Evolutionary conservation across 2,329 filamentous ascomycete species (phyloP).

Genomic region (Dryadomyces quercus-mongolicae): DNA sequence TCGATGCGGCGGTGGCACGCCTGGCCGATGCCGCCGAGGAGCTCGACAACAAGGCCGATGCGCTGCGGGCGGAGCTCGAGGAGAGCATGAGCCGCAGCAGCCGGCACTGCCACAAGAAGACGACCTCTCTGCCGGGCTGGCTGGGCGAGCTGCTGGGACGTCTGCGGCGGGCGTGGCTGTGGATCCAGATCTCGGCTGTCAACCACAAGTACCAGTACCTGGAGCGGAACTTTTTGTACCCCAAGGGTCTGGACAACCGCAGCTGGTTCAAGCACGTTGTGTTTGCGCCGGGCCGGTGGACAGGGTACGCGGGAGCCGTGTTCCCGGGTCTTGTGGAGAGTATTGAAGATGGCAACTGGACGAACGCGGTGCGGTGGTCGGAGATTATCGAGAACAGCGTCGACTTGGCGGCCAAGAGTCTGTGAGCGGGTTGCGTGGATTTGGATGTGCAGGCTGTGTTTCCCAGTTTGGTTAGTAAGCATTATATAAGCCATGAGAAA

Average conservation of each 20-base stretch:
- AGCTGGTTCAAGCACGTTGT: slow-evolving; percentile 67
- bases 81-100: too few species aligned
- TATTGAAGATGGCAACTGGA: slow-evolving; percentile 46
- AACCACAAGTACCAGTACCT: slow-evolving; percentile 78
- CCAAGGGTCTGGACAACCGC: slow-evolving; percentile 63
- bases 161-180: slow-evolving; percentile 33
- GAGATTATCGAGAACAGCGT: slow-evolving; percentile 44
- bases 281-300: slow-evolving; percentile 65
- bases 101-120: neutral
- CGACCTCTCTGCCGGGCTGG: slow-evolving; percentile 37
- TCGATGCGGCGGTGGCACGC: slow-evolving; percentile 21
- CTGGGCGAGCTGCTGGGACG: slow-evolving; percentile 49
- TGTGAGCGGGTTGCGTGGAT: slow-evolving; percentile 11
- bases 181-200: slow-evolving; percentile 22
- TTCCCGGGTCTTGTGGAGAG: slow-evolving; percentile 52
- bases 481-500: neutral
- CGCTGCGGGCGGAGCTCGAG: slow-evolving; percentile 15
- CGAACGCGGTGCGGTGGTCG: slow-evolving; percentile 46
- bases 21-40: slow-evolving; percentile 25
- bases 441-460: too few species aligned
- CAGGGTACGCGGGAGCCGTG: slow-evolving; percentile 69
- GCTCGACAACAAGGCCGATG: slow-evolving; percentile 32
- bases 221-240: slow-evolving; percentile 69
- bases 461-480: neutral
- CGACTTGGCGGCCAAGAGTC: slow-evolving; percentile 28